Base-by-base conservation (phyloP, 2,329 filamentous ascomycete species). In the Fusarium algeriense region DNA sequence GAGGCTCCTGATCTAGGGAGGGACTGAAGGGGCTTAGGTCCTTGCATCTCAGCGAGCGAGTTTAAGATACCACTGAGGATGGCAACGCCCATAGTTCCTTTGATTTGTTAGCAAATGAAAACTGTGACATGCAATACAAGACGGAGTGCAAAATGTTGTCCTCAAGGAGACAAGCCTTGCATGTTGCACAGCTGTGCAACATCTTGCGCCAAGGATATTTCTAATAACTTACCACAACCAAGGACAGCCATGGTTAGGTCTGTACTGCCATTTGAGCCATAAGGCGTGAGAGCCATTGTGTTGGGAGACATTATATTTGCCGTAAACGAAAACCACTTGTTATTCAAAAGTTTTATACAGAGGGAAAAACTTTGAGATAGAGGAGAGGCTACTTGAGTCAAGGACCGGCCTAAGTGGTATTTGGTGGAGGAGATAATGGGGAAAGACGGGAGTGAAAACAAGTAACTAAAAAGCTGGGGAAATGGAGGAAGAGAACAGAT, bases 81-180 rank as follows among this genome's bases (percentile, higher is more conserved):
- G 63, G 93, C 93, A 67, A 93, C 93, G 64, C 94, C 94, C 89
- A 97, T 93, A 57, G 91, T 95, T 72, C 93, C 92, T 94, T 94
- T 74, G 56, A 53, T 58, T 55, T 43, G 62, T 73, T 55, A 73
- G 69, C 43, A 64, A 61, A 38, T 50, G 55, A 28, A 38, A 15
- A 20, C 12, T 20, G 34, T 15, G 49, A 32, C 40, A 43, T 46
- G 49, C 48, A 20, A 28, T 35, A 48, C 15, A 41, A 30, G 30
- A 32, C 34, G 20, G 57, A 15, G 17, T 26, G 10, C n/a, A 48
- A 26, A 46, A 19, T 28, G 50, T 23, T 57, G 55, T 23, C n/a
- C 34, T 45, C 52, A 41, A 49, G 60, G 48, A 49, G 20, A 41
- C 26, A 48, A 46, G n/a, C n/a, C 37, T 32, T 20, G 32, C 8